Percentiles rank a stretch among this genome's conserved stretches.
Conservation (phyloP, 345 rosid genomes). For the Sonneratia alba region DNA sequence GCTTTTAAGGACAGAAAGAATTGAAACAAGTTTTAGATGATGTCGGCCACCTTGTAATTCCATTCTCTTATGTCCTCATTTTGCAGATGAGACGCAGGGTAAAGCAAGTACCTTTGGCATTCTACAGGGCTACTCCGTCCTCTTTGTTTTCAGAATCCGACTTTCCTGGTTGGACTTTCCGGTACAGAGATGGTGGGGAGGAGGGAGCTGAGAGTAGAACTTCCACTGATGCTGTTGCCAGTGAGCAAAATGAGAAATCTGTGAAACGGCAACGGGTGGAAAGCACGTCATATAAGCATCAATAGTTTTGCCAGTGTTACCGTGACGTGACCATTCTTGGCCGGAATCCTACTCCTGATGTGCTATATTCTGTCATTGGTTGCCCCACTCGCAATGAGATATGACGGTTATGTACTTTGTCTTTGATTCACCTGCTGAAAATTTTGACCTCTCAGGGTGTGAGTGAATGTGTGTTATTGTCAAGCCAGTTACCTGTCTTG, state of each 20-base stretch:
- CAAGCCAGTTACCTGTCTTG: too few species aligned
- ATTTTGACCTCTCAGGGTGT: too few species aligned
- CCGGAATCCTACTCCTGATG: background rate
- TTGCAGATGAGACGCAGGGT: constrained; percentile 42
- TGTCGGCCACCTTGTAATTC: background rate
- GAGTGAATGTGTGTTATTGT: too few species aligned
- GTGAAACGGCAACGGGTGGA: constrained; percentile 33
- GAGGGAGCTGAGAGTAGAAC: background rate
- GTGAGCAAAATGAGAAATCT: constrained; percentile 1
- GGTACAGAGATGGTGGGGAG: constrained; percentile 15
- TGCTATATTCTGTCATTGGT: background rate
- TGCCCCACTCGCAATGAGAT: background rate
- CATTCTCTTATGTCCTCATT: background rate
- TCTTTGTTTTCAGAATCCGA: constrained; percentile 64
- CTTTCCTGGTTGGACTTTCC: constrained; percentile 77
- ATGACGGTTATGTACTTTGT: too few species aligned
- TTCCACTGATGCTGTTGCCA: background rate
- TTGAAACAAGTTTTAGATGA: background rate
- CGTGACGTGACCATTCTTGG: background rate
- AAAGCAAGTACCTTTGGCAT: constrained; percentile 84
- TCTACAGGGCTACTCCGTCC: constrained; percentile 52
- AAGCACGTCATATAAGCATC: background rate
- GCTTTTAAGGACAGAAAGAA: background rate
- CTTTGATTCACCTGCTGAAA: too few species aligned
- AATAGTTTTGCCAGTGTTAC: background rate